Evolutionary conservation across 2,329 filamentous ascomycete genomes (phyloP).

Genomic region (Calonectria pseudoreteaudii): DNA sequence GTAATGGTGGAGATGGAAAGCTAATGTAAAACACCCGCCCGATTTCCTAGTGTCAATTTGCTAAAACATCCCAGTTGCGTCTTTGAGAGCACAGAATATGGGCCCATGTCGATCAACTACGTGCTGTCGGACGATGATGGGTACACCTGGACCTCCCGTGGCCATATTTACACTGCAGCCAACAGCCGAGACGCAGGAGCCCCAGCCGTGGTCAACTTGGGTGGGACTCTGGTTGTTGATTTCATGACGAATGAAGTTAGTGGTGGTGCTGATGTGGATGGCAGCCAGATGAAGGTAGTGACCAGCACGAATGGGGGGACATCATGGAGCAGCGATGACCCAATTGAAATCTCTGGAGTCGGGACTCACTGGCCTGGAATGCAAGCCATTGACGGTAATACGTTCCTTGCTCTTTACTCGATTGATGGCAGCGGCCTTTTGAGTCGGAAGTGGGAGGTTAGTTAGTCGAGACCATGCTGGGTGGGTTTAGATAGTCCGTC

Average conservation of each 20-base stretch:
- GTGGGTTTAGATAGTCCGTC: neutral
- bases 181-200: neutral
- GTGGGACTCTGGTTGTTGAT: neutral
- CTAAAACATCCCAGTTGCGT: neutral
- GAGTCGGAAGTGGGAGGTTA: neutral
- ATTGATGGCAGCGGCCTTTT: neutral
- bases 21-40: neutral
- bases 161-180: neutral
- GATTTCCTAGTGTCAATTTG: no score
- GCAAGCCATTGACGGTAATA: neutral
- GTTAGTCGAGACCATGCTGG: neutral
- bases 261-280: neutral
- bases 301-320: neutral
- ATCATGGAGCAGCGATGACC: neutral
- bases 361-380: neutral
- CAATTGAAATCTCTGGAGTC: neutral
- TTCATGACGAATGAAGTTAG: neutral
- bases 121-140: neutral
- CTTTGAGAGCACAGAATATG: neutral
- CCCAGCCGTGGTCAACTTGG: neutral
- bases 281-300: neutral
- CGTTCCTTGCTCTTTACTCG: neutral
- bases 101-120: neutral
- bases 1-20: neutral
- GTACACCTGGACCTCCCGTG: neutral